phyloP scores from a whole-genome alignment of 2,329 filamentous ascomycete genomes.

The Byssoonygena ceratinophila region DNA sequence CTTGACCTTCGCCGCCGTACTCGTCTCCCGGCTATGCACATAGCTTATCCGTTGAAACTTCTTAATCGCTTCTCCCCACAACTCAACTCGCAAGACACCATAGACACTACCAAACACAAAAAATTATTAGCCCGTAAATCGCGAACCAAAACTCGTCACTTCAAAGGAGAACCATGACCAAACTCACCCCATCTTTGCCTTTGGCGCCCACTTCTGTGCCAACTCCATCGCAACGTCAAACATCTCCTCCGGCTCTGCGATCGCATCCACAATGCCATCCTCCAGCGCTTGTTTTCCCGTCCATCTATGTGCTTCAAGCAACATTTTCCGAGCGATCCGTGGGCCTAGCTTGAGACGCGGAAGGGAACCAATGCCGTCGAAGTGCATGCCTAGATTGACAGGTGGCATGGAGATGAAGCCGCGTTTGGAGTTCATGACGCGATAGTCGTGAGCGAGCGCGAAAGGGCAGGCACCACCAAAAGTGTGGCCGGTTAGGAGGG shows the following conservation, averaged over 20 bases:
- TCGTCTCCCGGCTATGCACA: constrained; percentile 40
- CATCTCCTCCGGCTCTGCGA: constrained; percentile 43
- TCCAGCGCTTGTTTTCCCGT: constrained; percentile 42
- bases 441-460: constrained; percentile 40
- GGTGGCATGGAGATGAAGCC: constrained; percentile 45
- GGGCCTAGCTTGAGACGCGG: constrained; percentile 44
- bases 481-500: constrained; percentile 40
- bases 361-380: constrained; percentile 45
- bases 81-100: constrained; percentile 41
- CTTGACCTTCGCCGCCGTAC: constrained; percentile 39
- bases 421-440: constrained; percentile 39
- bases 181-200: constrained; percentile 25
- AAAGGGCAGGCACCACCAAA: constrained; percentile 43
- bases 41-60: constrained; percentile 45
- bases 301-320: constrained; percentile 47
- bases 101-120: constrained; percentile 32
- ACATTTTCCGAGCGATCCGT: constrained; percentile 45
- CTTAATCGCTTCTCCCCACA: constrained; percentile 45
- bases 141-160: neutral
- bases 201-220: constrained; percentile 36
- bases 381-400: constrained; percentile 46
- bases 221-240: constrained; percentile 37
- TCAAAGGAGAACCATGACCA: neutral
- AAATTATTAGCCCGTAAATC: neutral
- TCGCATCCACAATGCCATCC: constrained; percentile 46